Evolutionary conservation across 768 basidiomycete genomes (phyloP), one percentile per base, ranked within the genome.

Genomic region (Polyporus arcularius): DNA sequence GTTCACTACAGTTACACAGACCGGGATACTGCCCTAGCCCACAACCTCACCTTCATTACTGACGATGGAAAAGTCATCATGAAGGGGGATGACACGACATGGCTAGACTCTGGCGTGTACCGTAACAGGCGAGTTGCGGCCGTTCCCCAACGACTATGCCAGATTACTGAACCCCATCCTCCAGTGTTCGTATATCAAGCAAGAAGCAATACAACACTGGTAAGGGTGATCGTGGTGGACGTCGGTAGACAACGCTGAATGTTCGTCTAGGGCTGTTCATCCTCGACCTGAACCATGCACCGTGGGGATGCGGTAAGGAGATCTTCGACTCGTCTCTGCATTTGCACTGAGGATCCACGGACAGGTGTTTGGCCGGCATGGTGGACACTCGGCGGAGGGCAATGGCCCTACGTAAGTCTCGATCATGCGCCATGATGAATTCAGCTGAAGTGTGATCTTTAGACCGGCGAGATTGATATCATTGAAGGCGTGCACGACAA

Each of bases 401-500:
- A 71, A 50, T 92, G 90, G 89, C 90, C 89, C 39, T 73, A 68
- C 58, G 89, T 90, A 65, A 61, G 85, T 75, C 38, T 18, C 50
- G 18, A 45, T 53, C 32, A 55, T 50, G 50, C 56, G 62, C 40
- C 54, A 55, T 51, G 65, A 57, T 58, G 39, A 49, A 66, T 28
- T 49, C 16, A 4, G 16, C 6, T 31, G 6, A 21, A 12, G 50
- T 28, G 0, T 31, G 2, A 32, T 8, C 4, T 6, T 26, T 39
- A 92, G 90, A 78, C 75, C 11, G 91, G 90, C 14, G 91, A 92
- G 74, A 89, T 93, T 60, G 90, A 92, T 71, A 88, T 92, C 31
- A 85, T 92, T 32, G 90, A 92, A 72, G 91, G 91, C 14, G 91
- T 93, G 5, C 91, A 93, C 64, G 89, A 90, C 69, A 90, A 91